Conservation (phyloP, 164 flowering plant genomes). For the Dillenia turbinata region DNA sequence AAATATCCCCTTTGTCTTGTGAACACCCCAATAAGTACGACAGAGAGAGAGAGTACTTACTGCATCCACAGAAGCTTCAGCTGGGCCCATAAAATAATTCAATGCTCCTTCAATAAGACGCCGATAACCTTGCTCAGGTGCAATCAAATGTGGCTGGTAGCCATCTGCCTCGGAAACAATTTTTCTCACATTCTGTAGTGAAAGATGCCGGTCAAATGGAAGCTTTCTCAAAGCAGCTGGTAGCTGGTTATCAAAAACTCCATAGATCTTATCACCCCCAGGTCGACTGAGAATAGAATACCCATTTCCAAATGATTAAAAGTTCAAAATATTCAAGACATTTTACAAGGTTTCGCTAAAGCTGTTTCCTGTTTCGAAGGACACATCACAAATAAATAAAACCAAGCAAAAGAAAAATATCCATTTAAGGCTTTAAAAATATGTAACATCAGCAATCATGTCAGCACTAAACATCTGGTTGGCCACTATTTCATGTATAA, state of each 20-base stretch:
- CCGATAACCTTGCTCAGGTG: constrained; percentile 49
- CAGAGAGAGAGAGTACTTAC: constrained; percentile 20
- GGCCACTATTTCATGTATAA: no score
- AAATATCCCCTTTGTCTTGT: no score
- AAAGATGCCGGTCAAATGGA: constrained; percentile 67
- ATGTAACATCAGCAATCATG: no score
- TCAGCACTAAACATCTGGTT: no score
- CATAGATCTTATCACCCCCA: constrained; percentile 64
- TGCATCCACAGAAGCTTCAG: constrained; percentile 52
- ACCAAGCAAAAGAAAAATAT: no score
- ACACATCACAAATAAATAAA: not conserved
- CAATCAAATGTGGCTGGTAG: constrained; percentile 46
- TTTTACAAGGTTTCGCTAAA: not conserved
- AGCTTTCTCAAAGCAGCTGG: constrained; percentile 49
- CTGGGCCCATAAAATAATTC: constrained; percentile 40
- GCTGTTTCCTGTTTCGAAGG: no score
- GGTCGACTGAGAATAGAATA: constrained; percentile 29
- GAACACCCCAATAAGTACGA: not conserved
- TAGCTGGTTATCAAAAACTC: constrained; percentile 59
- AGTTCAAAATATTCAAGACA: not conserved
- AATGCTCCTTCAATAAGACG: constrained; percentile 41
- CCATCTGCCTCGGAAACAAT: constrained; percentile 50
- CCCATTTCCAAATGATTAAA: constrained; percentile 1
- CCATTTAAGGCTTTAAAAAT: no score
- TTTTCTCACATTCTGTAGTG: constrained; percentile 40